Percentiles rank a stretch among this genome's conserved stretches.
phyloP scores from a whole-genome alignment of 176 grass and related monocot species.

The Rhynchospora tenuis region DNA sequence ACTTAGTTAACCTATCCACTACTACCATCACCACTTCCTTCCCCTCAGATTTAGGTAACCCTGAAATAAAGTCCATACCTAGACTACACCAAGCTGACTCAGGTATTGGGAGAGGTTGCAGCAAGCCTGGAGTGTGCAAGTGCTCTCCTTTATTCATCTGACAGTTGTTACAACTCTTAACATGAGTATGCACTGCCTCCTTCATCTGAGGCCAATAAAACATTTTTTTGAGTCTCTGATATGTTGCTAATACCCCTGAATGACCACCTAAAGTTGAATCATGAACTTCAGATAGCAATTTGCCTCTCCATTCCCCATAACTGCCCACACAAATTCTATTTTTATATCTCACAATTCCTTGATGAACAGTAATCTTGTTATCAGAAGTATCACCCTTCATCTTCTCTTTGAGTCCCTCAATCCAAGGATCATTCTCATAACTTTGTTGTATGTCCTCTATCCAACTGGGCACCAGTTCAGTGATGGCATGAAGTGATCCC shows the following conservation, averaged over 20 bases:
- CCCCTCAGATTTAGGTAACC: neutral
- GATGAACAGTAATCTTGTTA: neutral
- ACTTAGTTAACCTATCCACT: neutral
- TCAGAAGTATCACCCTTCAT: neutral
- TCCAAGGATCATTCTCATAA: neutral
- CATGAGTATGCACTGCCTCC: neutral
- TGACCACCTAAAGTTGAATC: neutral
- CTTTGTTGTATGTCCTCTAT: no score
- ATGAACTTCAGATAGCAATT: neutral
- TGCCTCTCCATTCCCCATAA: neutral
- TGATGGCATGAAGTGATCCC: neutral
- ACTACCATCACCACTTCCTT: neutral
- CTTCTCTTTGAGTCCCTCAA: neutral
- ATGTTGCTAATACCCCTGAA: neutral
- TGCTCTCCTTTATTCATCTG: neutral
- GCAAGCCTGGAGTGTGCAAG: neutral
- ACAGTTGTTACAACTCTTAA: neutral
- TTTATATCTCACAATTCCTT: neutral
- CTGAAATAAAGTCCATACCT: neutral
- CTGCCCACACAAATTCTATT: neutral
- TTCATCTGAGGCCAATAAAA: neutral
- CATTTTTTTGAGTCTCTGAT: neutral
- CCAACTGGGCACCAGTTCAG: no score
- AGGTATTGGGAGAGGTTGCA: neutral
- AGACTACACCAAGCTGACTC: neutral